Evolutionary conservation across 495 filamentous ascomycete species (phyloP).

Genomic region (Penicillium pancosmium): DNA sequence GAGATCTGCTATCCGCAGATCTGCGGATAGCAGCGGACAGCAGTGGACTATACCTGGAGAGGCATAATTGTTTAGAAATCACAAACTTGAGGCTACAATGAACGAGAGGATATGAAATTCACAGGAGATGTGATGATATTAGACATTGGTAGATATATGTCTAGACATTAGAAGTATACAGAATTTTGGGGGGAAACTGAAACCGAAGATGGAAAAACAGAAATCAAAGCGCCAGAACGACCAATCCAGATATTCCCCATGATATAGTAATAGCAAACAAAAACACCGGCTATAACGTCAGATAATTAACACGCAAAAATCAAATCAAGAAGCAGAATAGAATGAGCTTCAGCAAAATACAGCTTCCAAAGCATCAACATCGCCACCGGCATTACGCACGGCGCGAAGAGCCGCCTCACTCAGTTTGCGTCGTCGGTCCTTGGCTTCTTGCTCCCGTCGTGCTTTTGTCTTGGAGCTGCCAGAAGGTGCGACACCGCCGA

Average conservation of each 20-base stretch:
- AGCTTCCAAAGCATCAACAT: slow-evolving; percentile 59
- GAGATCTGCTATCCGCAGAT: too few species aligned
- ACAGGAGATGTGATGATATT: slow-evolving; percentile 19
- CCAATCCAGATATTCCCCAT: slow-evolving; percentile 30
- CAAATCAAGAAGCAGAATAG: slow-evolving; percentile 4
- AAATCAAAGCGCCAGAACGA: slow-evolving; percentile 32
- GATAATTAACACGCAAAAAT: slow-evolving; percentile 13
- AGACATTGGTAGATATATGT: slow-evolving; percentile 24
- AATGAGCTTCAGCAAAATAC: slow-evolving; percentile 37
- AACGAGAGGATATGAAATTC: background rate
- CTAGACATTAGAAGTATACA: slow-evolving; percentile 30
- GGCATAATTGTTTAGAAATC: too few species aligned
- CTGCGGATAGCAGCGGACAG: too few species aligned
- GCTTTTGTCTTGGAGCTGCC: slow-evolving; percentile 94
- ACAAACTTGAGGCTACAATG: background rate
- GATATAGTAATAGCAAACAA: slow-evolving; percentile 20
- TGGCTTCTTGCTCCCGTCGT: slow-evolving; percentile 81
- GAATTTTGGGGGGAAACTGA: slow-evolving; percentile 30
- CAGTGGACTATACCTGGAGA: too few species aligned
- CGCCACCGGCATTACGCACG: slow-evolving; percentile 78
- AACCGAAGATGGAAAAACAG: slow-evolving; percentile 11
- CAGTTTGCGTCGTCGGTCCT: slow-evolving; percentile 74
- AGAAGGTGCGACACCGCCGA: slow-evolving; percentile 88
- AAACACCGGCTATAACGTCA: slow-evolving; percentile 27
- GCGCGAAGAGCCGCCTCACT: slow-evolving; percentile 73